Evolutionary conservation across 1,284 basidiomycete species (phyloP), one percentile per base, ranked within the genome.

Genomic region (Anthracocystis setariae): DNA sequence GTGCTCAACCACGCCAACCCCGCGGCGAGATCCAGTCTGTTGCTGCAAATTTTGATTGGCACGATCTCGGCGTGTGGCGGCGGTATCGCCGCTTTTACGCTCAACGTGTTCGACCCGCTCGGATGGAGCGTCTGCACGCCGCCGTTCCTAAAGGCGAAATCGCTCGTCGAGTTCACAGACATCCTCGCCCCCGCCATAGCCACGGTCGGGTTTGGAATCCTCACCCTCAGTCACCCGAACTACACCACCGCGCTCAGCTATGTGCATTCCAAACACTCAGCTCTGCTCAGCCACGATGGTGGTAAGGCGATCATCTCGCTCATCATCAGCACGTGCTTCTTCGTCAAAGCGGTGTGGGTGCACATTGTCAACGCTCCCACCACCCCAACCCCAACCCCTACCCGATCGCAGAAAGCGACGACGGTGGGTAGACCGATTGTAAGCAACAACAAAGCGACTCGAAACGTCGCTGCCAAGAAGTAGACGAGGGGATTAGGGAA

Each of bases 21-120:
- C 0, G 57, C 54, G 0, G 73, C 53, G 8, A 29, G 65, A 3
- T 24, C 21, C n/a, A 59, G 52, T 13, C 21, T 74, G 38, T 44
- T 76, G 37, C 27, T 76, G 12, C 76, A 77, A 51, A 29, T 78
- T 32, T 29, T 78, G 39, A 48, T 69, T 20, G 77, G 70, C 9
- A 77, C 75, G 21, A 40, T 79, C 43, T 68, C 68, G 4, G 74
- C 77, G 15, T 77, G 66, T 27, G 76, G 76, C 7, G 77, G 77
- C 18, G 76, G 76, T 0, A 76, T 77, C 59, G 42, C 50, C 15
- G 76, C 76, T 1, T 75, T 76, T 27, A 77, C 76, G 12, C 64
- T 79, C 33, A 64, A 67, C 51, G 67, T 77, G 9, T 73, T 73
- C 24, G 62, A 74, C 33, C 69, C 76, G n/a, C 37, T 60, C 24